Evolutionary conservation across 2,329 filamentous ascomycete genomes (phyloP).

Genomic region (Aspergillus sp.): DNA sequence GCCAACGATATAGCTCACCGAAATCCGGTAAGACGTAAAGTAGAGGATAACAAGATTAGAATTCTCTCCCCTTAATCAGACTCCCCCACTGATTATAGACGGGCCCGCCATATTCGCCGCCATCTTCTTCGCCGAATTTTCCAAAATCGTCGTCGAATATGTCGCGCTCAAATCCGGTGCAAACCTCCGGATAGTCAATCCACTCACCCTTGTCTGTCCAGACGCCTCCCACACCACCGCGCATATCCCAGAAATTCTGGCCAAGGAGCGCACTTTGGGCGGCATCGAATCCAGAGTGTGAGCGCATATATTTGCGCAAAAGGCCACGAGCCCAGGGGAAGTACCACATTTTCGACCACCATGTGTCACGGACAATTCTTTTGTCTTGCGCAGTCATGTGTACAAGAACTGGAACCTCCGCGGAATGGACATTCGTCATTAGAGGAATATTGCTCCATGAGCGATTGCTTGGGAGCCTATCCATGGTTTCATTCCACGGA

Average conservation of each 20-base stretch:
- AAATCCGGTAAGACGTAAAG: neutral
- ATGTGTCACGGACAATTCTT: conserved; percentile 28
- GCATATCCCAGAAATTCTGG: conserved; percentile 49
- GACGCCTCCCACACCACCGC: conserved; percentile 54
- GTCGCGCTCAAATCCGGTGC: conserved; percentile 43
- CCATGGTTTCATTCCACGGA: conserved; percentile 39
- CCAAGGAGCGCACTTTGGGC: conserved; percentile 47
- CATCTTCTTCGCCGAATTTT: conserved; percentile 38
- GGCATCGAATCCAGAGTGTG: conserved; percentile 41
- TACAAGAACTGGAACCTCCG: conserved; percentile 47
- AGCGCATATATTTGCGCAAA: conserved; percentile 50
- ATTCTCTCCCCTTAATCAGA: conserved; percentile 36
- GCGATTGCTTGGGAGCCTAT: conserved; percentile 42
- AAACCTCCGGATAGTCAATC: conserved; percentile 52
- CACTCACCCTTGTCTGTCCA: conserved; percentile 54
- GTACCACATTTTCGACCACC: conserved; percentile 53
- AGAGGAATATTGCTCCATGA: conserved; percentile 47
- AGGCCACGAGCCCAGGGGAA: conserved; percentile 49
- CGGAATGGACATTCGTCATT: conserved; percentile 50
- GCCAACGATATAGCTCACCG: conserved; percentile 5
- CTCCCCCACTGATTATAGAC: conserved; percentile 42
- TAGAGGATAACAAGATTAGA: neutral
- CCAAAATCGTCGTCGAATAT: conserved; percentile 52
- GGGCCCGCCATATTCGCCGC: conserved; percentile 28
- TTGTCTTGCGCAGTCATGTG: conserved; percentile 40